Conservation (phyloP, 768 basidiomycete species). For the Exidia glandulosa region DNA sequence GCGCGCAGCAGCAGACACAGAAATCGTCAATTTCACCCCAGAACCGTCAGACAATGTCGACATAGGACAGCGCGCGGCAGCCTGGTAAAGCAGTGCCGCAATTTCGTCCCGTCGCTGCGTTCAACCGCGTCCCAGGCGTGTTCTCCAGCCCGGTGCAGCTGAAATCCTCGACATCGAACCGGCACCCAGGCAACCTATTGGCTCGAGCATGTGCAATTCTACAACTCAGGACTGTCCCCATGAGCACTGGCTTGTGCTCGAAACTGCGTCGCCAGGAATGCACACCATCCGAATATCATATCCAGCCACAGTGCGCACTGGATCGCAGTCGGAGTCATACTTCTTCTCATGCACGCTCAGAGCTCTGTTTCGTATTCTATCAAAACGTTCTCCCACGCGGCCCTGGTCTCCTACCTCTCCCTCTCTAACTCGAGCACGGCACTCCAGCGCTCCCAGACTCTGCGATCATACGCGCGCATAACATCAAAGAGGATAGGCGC, state of each 20-base stretch:
- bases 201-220: background rate
- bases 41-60: background rate
- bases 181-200: background rate
- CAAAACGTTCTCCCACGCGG: background rate
- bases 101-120: background rate
- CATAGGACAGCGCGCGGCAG: background rate
- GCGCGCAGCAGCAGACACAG: background rate
- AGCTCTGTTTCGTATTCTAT: background rate
- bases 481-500: background rate
- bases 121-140: background rate
- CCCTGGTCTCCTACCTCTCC: background rate
- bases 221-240: background rate
- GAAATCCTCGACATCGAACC: background rate
- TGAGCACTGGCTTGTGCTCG: background rate
- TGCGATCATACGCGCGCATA: background rate
- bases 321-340: background rate
- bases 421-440: background rate
- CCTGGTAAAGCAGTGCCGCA: background rate
- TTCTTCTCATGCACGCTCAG: background rate
- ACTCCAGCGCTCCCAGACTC: background rate
- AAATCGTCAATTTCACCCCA: background rate
- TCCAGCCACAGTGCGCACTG: background rate
- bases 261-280: background rate
- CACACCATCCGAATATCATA: background rate
- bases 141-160: background rate